Conservation (phyloP, 441 rosid genomes). For the Omphalea diandra region DNA sequence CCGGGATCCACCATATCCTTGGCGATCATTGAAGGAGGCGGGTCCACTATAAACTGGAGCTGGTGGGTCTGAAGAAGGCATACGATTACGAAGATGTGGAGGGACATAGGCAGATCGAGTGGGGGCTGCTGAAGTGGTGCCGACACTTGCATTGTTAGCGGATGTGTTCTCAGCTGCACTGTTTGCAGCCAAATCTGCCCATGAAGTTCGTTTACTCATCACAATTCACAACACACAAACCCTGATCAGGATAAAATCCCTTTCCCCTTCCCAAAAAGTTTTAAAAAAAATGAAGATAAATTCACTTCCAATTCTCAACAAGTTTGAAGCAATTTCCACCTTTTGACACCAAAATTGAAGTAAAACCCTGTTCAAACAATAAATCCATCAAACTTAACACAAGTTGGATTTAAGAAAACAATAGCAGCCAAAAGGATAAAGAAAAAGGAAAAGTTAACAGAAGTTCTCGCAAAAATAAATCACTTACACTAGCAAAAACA, state of each 20-base stretch:
- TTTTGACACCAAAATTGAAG: background rate
- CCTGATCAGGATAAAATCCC: conserved; percentile 15
- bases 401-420: background rate
- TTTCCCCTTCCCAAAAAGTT: background rate
- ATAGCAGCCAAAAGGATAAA: background rate
- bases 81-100: conserved; percentile 77
- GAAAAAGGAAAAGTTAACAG: background rate
- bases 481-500: background rate
- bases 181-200: conserved; percentile 83
- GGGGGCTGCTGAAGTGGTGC: conserved; percentile 40
- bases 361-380: conserved; percentile 10
- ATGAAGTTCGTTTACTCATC: conserved; percentile 65
- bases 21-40: conserved; percentile 37
- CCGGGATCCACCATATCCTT: conserved; percentile 35
- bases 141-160: conserved; percentile 44
- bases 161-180: conserved; percentile 58
- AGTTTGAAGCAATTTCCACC: background rate
- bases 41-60: conserved; percentile 47
- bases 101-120: conserved; percentile 59
- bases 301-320: conserved; percentile 4
- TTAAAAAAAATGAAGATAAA: background rate
- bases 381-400: conserved; percentile 8
- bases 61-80: conserved; percentile 44
- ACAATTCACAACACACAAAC: conserved; percentile 28
- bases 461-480: background rate